Base-by-base conservation (phyloP, 1,284 basidiomycete genomes). In the Sporisorium iseilematis-ciliati region DNA sequence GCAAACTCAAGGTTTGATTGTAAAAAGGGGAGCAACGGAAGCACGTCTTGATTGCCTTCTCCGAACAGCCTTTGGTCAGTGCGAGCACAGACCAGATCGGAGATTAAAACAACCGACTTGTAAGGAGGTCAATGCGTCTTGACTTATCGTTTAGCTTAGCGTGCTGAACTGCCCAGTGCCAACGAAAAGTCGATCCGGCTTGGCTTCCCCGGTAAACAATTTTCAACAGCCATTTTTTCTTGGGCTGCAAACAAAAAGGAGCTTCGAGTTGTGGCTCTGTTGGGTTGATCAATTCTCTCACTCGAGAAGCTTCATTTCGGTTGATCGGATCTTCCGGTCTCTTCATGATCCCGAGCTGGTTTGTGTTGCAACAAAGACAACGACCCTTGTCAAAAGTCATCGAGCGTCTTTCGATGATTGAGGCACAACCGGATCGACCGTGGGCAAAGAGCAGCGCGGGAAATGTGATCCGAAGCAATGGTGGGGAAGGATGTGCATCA, bases 181-280 rank as follows among this genome's bases (percentile, higher is more conserved):
- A 11, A 35, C 14, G 45, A 48, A 11, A n/a, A 23, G 10, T 16
- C 26, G 4, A 48, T 8, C 26, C 46, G 46, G 26, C 26, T n/a
- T 31, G 46, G 26, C 46, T 29, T 23, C 21, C 26, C 45, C 45
- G 45, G 45, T 16, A 16, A 14, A 11, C 23, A 10, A 2, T 25
- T 48, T 48, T 48, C 46, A 48, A 48, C 43, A 12, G 23, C 43
- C 43, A 14, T 4, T 49, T 16, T n/a, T 33, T 31, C 20, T 42
- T 42, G n/a, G 8, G 14, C 45, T 25, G 12, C 25, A 23, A 26
- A 16, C 3, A 23, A 25, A 21, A 45, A 45, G 45, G 48, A 26
- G 12, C 18, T 42, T 20, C 38, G 41, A 6, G 7, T 21, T n/a
- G n/a, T n/a, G n/a, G 4, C 0, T 7, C 8, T 31, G 8, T 10